phyloP scores from a whole-genome alignment of 2,329 filamentous ascomycete genomes.

The Aureobasidium sp. region DNA sequence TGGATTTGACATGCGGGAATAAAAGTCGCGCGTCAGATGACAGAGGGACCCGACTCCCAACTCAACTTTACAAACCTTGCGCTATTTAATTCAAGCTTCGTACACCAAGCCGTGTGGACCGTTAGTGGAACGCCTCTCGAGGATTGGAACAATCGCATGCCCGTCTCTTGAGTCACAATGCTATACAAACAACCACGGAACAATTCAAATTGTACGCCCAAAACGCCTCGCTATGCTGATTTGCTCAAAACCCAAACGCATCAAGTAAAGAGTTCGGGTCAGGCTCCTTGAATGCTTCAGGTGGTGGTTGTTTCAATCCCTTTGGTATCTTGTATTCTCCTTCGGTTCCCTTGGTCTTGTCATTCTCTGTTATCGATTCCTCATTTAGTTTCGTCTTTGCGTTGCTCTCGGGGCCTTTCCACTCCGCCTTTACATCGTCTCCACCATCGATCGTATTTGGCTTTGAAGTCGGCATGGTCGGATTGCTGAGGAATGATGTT shows the following conservation, averaged over 20 bases:
- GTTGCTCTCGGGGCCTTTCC: not conserved
- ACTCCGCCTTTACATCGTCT: not conserved
- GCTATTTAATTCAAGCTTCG: no score
- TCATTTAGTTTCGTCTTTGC: not conserved
- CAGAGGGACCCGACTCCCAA: not conserved
- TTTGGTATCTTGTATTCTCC: constrained; percentile 16
- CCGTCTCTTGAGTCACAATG: no score
- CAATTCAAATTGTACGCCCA: no score
- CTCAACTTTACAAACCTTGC: no score
- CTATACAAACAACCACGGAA: not conserved
- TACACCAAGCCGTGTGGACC: no score
- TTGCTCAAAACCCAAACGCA: constrained; percentile 80
- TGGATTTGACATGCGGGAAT: not conserved
- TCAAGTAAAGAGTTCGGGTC: constrained; percentile 82
- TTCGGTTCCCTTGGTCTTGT: constrained; percentile 28
- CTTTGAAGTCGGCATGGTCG: constrained; percentile 11
- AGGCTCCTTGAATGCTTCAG: constrained; percentile 86
- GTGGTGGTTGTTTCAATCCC: constrained; percentile 48
- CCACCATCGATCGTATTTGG: not conserved
- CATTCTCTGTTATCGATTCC: constrained; percentile 27
- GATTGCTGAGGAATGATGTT: not conserved
- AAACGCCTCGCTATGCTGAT: not conserved
- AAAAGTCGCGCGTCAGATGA: constrained; percentile 4
- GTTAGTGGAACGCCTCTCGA: no score
- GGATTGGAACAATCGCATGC: no score